Conservation (phyloP, 306 rosid species). For the Cucurbita moschata region DNA sequence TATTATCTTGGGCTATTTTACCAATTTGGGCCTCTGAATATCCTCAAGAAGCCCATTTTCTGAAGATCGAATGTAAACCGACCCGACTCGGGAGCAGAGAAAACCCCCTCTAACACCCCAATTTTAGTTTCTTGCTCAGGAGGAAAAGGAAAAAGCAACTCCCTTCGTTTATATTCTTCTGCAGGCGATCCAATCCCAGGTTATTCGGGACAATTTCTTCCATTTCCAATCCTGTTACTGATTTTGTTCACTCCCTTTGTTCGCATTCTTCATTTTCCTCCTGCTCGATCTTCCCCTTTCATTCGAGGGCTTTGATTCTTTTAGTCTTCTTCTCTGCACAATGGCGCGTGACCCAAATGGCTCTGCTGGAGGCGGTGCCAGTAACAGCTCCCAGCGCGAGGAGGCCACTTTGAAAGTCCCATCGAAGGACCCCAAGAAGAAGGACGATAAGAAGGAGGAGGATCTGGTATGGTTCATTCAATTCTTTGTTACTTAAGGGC, state of each 20-base stretch:
- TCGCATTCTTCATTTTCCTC: background rate
- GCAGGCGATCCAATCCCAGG: background rate
- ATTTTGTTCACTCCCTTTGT: background rate
- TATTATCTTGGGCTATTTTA: background rate
- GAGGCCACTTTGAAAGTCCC: constrained; percentile 37
- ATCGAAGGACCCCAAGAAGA: constrained; percentile 53
- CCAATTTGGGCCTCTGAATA: background rate
- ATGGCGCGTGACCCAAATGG: constrained; percentile 79
- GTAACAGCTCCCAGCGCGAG: constrained; percentile 41
- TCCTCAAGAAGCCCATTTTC: background rate
- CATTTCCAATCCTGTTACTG: background rate
- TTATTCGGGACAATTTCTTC: background rate
- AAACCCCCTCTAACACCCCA: background rate
- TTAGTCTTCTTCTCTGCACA: constrained; percentile 3
- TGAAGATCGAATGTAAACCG: background rate
- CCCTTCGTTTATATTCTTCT: background rate
- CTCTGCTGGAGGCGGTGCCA: constrained; percentile 32
- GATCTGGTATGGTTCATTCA: constrained; percentile 49
- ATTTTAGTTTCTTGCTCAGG: constrained; percentile 24
- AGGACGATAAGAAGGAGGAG: constrained; percentile 65
- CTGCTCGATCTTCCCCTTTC: background rate
- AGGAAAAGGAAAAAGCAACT: constrained; percentile 13
- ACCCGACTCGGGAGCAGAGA: background rate
- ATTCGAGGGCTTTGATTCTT: constrained; percentile 21
- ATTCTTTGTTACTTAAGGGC: background rate